A percentile compares a stretch with the other conserved stretches of the same genome.
phyloP scores from a whole-genome alignment of 805 yeast species.

The Yamadazyma sp. region DNA sequence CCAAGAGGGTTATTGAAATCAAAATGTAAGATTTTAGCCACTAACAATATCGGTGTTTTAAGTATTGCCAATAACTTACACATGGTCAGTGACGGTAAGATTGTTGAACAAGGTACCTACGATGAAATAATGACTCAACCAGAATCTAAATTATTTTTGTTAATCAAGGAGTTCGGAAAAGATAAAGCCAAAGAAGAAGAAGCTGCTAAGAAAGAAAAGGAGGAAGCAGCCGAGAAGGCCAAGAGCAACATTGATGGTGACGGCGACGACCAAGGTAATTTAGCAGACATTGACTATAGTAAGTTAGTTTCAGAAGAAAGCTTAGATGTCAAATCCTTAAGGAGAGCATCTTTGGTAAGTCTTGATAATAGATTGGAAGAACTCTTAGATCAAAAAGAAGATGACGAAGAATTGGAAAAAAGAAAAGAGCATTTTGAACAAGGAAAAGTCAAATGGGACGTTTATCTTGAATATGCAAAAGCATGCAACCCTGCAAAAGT shows the following conservation, averaged over 20 bases:
- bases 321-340: constrained; percentile 35
- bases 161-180: constrained; percentile 62
- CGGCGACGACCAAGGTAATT: constrained; percentile 9
- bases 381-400: constrained; percentile 27
- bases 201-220: constrained; percentile 13
- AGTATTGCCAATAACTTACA: constrained; percentile 69
- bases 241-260: constrained; percentile 9
- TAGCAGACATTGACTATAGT: constrained; percentile 19
- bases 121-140: constrained; percentile 46
- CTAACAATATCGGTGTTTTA: constrained; percentile 81
- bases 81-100: constrained; percentile 65
- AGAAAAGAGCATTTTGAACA: constrained; percentile 82
- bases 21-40: constrained; percentile 77
- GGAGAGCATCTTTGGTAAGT: constrained; percentile 64
- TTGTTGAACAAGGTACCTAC: constrained; percentile 65
- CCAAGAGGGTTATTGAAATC: constrained; percentile 70
- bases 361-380: constrained; percentile 37
- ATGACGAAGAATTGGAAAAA: constrained; percentile 36
- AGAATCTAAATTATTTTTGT: constrained; percentile 48
- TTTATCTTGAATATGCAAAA: constrained; percentile 77
- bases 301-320: constrained; percentile 31
- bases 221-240: constrained; percentile 21
- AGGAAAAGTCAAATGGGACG: constrained; percentile 89
- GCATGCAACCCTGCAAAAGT: constrained; percentile 81
- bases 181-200: constrained; percentile 18